A percentile compares a stretch with the other conserved stretches of the same genome.
phyloP scores from a whole-genome alignment of 305 asterid species.

The Salvia sclarea region DNA sequence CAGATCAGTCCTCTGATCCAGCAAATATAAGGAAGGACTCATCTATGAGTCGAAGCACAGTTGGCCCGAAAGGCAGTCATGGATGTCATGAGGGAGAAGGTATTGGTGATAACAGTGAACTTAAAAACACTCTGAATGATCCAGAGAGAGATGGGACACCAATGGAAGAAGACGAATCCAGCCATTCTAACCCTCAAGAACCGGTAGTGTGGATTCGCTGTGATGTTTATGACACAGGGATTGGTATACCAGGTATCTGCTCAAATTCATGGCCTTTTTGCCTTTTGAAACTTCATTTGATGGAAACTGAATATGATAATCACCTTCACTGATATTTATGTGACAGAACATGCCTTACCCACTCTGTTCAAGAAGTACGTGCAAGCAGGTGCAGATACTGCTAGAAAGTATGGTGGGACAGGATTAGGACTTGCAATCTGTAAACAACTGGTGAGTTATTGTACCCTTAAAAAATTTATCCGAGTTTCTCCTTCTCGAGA shows the following conservation, averaged over 20 bases:
- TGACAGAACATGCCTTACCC: conserved; percentile 70
- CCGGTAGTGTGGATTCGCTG: conserved; percentile 77
- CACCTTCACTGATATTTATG: conserved; percentile 10
- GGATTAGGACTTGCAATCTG: conserved; percentile 95
- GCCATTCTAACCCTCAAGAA: conserved; percentile 41
- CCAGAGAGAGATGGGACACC: conserved; percentile 28
- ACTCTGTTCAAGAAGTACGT: conserved; percentile 83
- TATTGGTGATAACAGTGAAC: conserved; percentile 30
- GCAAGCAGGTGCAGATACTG: conserved; percentile 94
- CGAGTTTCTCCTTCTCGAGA: not conserved
- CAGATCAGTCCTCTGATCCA: conserved; percentile 35
- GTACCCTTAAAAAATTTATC: not conserved
- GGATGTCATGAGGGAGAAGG: conserved; percentile 25
- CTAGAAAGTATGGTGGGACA: conserved; percentile 94
- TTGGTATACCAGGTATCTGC: conserved; percentile 84
- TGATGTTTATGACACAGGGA: conserved; percentile 87
- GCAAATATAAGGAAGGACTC: conserved; percentile 22
- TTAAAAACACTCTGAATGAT: conserved; percentile 23
- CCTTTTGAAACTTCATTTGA: not conserved
- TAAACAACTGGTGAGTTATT: conserved; percentile 69
- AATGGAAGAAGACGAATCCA: conserved; percentile 42
- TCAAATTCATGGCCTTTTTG: conserved; percentile 12
- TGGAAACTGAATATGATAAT: not conserved
- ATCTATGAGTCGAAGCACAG: conserved; percentile 8
- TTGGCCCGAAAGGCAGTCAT: not conserved